These are phyloP conservation scores for Artemisia tridentata DNA, from an alignment of 129 eudicot species.

Conservation along the genomic window DNA sequence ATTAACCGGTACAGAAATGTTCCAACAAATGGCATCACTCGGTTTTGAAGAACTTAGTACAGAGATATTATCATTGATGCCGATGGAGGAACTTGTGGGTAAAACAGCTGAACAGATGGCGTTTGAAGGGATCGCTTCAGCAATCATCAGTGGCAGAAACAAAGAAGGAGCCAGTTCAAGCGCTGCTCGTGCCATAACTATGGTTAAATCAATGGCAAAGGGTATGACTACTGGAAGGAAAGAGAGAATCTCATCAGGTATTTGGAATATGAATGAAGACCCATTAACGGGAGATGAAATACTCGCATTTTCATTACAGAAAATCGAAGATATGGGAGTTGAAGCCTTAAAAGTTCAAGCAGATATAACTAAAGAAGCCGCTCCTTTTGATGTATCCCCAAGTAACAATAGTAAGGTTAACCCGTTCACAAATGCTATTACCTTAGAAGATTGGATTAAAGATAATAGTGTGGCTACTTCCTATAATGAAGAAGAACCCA, in stretches of 20 bases:
- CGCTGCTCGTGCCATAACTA: conserved; percentile 67
- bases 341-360: conserved; percentile 86
- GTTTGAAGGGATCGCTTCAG: conserved; percentile 93
- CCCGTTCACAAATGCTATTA: conserved; percentile 51
- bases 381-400: conserved; percentile 88
- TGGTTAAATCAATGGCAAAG: conserved; percentile 65
- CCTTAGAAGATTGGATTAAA: conserved; percentile 78
- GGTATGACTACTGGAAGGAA: conserved; percentile 73
- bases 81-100: conserved; percentile 73
- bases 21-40: conserved; percentile 69
- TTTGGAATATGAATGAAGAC: conserved; percentile 75
- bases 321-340: conserved; percentile 74
- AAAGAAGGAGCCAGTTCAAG: conserved; percentile 92
- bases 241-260: conserved; percentile 77
- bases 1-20: conserved; percentile 58
- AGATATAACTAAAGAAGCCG: conserved; percentile 55
- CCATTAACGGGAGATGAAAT: conserved; percentile 67
- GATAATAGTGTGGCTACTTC: conserved; percentile 24
- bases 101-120: conserved; percentile 94
- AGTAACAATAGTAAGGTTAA: conserved; percentile 19
- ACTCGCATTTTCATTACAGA: conserved; percentile 68
- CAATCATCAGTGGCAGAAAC: conserved; percentile 80
- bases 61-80: conserved; percentile 66
- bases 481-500: conserved; percentile 26
- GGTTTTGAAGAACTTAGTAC: conserved; percentile 70